Conservation (phyloP, 768 basidiomycete genomes). For the Podaxis carcinomalis region DNA sequence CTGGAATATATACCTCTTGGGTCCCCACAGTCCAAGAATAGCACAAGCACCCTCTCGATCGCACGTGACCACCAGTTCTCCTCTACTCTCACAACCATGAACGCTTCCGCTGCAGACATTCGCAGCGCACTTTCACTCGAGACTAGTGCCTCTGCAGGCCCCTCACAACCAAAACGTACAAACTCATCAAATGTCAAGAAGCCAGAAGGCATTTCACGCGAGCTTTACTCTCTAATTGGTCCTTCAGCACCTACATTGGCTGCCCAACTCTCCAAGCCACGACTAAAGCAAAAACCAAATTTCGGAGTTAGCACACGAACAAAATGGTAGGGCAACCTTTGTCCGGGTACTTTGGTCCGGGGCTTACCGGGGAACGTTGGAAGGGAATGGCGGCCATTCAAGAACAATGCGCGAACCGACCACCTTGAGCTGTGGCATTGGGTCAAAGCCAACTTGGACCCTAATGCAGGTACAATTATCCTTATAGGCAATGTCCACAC, state of each 20-base stretch:
- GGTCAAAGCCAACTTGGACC: slow-evolving; percentile 60
- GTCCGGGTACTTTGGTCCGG: background rate
- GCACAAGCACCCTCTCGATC: background rate
- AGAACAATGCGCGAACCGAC: slow-evolving; percentile 66
- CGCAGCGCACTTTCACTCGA: slow-evolving; percentile 76
- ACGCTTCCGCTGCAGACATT: slow-evolving; percentile 73
- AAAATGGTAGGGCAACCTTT: slow-evolving; percentile 56
- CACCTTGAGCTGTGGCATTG: slow-evolving; percentile 77
- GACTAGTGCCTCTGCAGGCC: slow-evolving; percentile 33
- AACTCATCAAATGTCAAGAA: slow-evolving; percentile 44
- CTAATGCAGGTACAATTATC: slow-evolving; percentile 44
- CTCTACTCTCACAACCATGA: slow-evolving; percentile 38
- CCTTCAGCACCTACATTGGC: slow-evolving; percentile 84
- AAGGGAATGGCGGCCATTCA: slow-evolving; percentile 77
- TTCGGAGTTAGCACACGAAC: slow-evolving; percentile 56
- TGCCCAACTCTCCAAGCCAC: slow-evolving; percentile 73
- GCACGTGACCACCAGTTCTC: slow-evolving; percentile 22
- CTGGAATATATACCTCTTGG: background rate
- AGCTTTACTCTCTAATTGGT: slow-evolving; percentile 94
- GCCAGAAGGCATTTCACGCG: slow-evolving; percentile 89
- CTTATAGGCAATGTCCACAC: background rate
- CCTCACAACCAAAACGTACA: slow-evolving; percentile 42
- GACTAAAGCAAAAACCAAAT: slow-evolving; percentile 83
- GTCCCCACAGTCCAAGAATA: background rate
- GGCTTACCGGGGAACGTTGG: slow-evolving; percentile 1